A percentile compares a stretch with the other conserved stretches of the same genome.
These are phyloP conservation scores for Cutaneotrichosporon dermatis DNA, from an alignment of 1,284 basidiomycete genomes.

Conservation along the genomic window DNA sequence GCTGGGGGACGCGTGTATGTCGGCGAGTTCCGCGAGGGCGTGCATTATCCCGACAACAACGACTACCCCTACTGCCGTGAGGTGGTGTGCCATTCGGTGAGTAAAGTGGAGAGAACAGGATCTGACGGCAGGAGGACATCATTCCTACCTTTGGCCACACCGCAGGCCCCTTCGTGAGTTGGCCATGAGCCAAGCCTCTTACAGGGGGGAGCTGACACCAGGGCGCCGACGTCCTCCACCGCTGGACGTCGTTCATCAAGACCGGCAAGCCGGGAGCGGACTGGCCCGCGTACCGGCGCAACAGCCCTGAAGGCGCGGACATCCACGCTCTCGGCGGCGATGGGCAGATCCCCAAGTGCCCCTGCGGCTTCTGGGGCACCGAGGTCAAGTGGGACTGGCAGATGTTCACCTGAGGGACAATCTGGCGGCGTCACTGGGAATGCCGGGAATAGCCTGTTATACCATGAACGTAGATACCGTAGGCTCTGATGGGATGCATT, in stretches of 20 bases:
- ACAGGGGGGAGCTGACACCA: not conserved
- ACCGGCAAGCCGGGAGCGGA: not conserved
- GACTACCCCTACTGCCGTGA: conserved; percentile 14
- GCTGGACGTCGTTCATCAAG: conserved; percentile 37
- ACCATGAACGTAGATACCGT: too few species aligned
- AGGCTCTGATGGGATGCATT: too few species aligned
- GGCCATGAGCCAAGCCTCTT: not conserved
- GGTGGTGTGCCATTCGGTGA: conserved; percentile 34
- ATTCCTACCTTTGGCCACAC: conserved; percentile 30
- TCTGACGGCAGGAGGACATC: conserved; percentile 30
- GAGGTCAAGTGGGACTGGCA: conserved; percentile 36
- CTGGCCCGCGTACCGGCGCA: conserved; percentile 5
- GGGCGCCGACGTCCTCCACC: conserved; percentile 18
- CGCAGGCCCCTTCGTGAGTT: not conserved
- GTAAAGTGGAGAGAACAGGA: not conserved
- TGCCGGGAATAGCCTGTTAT: too few species aligned
- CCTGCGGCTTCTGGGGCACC: conserved; percentile 31
- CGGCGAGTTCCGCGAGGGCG: conserved; percentile 64
- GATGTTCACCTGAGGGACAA: conserved; percentile 16
- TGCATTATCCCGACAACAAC: conserved; percentile 21
- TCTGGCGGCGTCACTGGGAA: too few species aligned
- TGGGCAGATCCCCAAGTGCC: conserved; percentile 21
- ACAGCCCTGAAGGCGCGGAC: conserved; percentile 16
- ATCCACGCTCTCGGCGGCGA: conserved; percentile 25
- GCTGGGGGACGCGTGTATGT: conserved; percentile 65